Evolutionary conservation across 305 asterid species (phyloP), one percentile per base, ranked within the genome.

Genomic region (Fraxinus floribunda): DNA sequence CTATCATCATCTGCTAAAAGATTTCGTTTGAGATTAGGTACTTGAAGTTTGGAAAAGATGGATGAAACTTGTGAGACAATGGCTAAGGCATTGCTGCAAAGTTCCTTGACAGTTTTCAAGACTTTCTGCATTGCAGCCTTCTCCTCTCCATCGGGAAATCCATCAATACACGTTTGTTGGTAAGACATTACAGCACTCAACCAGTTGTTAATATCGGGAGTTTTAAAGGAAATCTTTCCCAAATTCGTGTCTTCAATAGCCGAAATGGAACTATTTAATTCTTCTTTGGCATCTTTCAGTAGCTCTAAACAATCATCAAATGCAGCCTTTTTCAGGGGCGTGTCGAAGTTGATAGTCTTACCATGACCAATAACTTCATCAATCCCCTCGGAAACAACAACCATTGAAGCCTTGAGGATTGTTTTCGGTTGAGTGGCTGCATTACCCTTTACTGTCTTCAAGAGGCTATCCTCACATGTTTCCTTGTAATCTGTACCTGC

Each of bases 141-240:
- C 75, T 90, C 90, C 39, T 82, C 75, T 0, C 95, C 97, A 0
- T 92, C 94, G 0, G 97, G 94, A 30, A 93, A 88, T 0, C 94
- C 97, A 38, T 95, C 99, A 5, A 91, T 71, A 79, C 99, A 95
- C 9, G 94, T 90, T 35, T 92, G 90, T 74, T 95, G 97, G 77
- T 91, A 94, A 1, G 97, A 89, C 79, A 95, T 34, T 0, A 90
- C 97, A 0, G 98, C 98, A 75, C 97, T 95, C 76, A 95, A 34
- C 95, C 93, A 90, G 41, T 92, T 94, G 83, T 91, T 88, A 1
- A 95, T 16, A 36, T 95, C 98, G 0, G 88, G 86, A 9, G 82
- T 83, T 6, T 44, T 15, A 0, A 88, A 13, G 0, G 87, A 8
- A 0, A 89, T 13, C 29, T 78, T 84, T 2, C 22, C 57, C 11